Evolutionary conservation across 176 grass and related monocot genomes (phyloP).

Genomic region (Zizania latifolia): DNA sequence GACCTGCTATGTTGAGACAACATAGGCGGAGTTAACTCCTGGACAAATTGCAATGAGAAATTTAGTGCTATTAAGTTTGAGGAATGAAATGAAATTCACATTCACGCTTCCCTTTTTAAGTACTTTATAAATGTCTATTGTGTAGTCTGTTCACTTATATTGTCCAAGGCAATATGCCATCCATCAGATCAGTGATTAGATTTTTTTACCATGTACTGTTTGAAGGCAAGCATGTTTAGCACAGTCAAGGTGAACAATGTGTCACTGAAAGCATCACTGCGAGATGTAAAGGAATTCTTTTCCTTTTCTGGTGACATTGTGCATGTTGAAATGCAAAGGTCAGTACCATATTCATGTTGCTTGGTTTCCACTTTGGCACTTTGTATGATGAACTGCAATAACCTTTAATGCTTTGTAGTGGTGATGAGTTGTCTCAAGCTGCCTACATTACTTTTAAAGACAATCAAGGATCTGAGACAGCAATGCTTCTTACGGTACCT

Average conservation of each 20-base stretch:
- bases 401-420: conserved; percentile 38
- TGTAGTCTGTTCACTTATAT: not conserved
- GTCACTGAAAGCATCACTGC: conserved; percentile 63
- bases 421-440: conserved; percentile 81
- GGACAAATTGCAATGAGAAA: too few relatives aligned
- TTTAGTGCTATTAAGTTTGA: too few relatives aligned
- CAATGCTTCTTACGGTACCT: conserved; percentile 88
- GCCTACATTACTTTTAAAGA: conserved; percentile 88
- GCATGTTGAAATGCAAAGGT: conserved; percentile 83
- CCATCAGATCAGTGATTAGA: not conserved
- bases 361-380: conserved; percentile 5
- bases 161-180: not conserved
- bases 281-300: conserved; percentile 84
- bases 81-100: not conserved
- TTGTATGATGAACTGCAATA: conserved; percentile 2
- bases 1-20: too few relatives aligned
- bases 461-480: conserved; percentile 74
- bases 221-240: conserved; percentile 47
- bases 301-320: conserved; percentile 84
- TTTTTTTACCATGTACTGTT: conserved; percentile 25
- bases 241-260: conserved; percentile 87
- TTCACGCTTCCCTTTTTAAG: not conserved
- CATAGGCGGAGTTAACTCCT: too few relatives aligned
- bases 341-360: conserved; percentile 12
- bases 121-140: not conserved